phyloP scores from a whole-genome alignment of 768 basidiomycete species.

The Phanerochaete sordida region DNA sequence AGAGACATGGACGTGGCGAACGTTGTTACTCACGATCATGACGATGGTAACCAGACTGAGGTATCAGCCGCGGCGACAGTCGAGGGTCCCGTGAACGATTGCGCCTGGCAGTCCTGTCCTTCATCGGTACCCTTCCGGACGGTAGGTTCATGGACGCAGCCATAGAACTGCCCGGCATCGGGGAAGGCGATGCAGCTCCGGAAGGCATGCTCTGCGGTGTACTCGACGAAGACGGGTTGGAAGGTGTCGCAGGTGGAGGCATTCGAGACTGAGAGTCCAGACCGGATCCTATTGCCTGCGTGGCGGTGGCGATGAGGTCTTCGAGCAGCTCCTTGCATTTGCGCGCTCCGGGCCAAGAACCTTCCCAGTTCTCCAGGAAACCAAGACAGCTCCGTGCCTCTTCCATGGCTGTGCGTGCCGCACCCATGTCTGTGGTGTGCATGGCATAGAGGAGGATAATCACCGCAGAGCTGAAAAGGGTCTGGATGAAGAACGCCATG shows the following conservation, averaged over 20 bases:
- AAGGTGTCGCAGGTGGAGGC: constrained; percentile 3
- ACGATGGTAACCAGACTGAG: constrained; percentile 24
- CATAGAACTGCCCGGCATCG: constrained; percentile 14
- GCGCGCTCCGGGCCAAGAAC: constrained; percentile 82
- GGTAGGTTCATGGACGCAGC: constrained; percentile 19
- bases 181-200: constrained; percentile 9
- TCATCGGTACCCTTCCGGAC: constrained; percentile 20
- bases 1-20: background rate
- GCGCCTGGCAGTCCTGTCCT: constrained; percentile 22
- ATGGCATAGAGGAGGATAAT: constrained; percentile 84
- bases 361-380: constrained; percentile 79
- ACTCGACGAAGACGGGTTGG: constrained; percentile 4
- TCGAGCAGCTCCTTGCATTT: constrained; percentile 81
- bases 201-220: constrained; percentile 1
- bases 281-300: constrained; percentile 52
- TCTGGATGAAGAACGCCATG: constrained; percentile 86
- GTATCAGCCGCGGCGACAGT: constrained; percentile 24
- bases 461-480: constrained; percentile 84
- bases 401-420: constrained; percentile 72
- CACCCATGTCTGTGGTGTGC: constrained; percentile 68
- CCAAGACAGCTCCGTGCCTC: constrained; percentile 72
- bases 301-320: constrained; percentile 67
- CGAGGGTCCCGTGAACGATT: constrained; percentile 30
- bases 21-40: constrained; percentile 32
- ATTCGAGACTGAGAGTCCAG: constrained; percentile 18